phyloP scores from a whole-genome alignment of 306 rosid genomes.

The Arachis stenosperma region DNA sequence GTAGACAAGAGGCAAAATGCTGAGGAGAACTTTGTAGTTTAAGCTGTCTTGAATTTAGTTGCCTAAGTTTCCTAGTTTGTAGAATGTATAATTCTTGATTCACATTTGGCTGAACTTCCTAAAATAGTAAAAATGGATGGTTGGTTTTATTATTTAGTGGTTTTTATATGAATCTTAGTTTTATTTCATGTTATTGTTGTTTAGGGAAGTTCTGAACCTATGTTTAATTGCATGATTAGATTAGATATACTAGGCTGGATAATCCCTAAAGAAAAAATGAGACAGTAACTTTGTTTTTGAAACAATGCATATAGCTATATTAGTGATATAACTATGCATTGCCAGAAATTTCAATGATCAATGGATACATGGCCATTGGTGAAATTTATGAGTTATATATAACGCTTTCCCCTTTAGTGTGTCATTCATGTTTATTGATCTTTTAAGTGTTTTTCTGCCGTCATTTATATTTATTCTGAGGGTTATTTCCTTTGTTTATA shows the following conservation, averaged over 20 bases:
- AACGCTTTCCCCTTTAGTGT: not conserved
- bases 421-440: slow-evolving; percentile 13
- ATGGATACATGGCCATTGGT: not conserved
- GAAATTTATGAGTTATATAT: slow-evolving; percentile 22
- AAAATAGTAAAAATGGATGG: not conserved
- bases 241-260: not conserved
- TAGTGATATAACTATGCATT: not conserved
- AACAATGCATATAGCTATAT: not conserved
- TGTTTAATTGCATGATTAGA: not conserved
- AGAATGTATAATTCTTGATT: slow-evolving; percentile 24
- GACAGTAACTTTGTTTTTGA: not conserved
- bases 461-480: not conserved
- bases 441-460: slow-evolving; percentile 17
- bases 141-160: not conserved
- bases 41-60: not conserved
- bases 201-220: not conserved
- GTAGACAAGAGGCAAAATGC: not conserved
- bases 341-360: not conserved
- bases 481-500: slow-evolving; percentile 24
- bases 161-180: slow-evolving; percentile 5
- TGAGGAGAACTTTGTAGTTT: not conserved
- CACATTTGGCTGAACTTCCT: slow-evolving; percentile 15
- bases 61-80: not conserved
- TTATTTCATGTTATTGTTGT: slow-evolving; percentile 7
- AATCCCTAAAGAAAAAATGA: not conserved